Evolutionary conservation across 306 rosid species (phyloP).

Genomic region (Fragaria vesca): DNA sequence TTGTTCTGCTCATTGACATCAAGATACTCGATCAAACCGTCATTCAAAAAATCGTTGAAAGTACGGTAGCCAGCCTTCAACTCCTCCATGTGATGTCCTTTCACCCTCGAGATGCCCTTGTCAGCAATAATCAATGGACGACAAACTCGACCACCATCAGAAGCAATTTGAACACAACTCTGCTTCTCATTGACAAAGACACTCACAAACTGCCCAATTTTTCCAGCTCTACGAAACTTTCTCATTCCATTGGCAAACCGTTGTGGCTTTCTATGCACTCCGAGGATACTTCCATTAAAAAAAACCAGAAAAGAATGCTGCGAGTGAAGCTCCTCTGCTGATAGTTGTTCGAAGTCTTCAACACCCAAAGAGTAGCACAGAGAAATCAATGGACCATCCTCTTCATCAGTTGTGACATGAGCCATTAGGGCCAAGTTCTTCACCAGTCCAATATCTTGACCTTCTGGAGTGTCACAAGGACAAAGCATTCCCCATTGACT

Average conservation of each 20-base stretch:
- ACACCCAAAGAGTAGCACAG: slow-evolving; percentile 70
- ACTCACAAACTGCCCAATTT: slow-evolving; percentile 83
- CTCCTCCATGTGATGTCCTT: slow-evolving; percentile 90
- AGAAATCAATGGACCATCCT: slow-evolving; percentile 69
- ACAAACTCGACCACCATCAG: slow-evolving; percentile 97
- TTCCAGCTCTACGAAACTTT: slow-evolving; percentile 74
- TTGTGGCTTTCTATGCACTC: slow-evolving; percentile 86
- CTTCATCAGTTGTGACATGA: slow-evolving; percentile 94
- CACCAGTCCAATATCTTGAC: slow-evolving; percentile 85
- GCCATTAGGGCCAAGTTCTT: slow-evolving; percentile 92
- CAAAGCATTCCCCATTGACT: slow-evolving; percentile 99
- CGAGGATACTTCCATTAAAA: slow-evolving; percentile 79
- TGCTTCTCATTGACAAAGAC: slow-evolving; percentile 74
- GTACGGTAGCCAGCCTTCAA: slow-evolving; percentile 80
- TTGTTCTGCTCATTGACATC: slow-evolving; percentile 97
- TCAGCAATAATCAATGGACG: slow-evolving; percentile 94
- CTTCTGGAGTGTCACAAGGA: slow-evolving; percentile 98
- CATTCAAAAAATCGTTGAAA: slow-evolving; percentile 73
- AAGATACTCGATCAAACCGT: slow-evolving; percentile 88
- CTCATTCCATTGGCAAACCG: slow-evolving; percentile 65
- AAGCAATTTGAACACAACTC: slow-evolving; percentile 82
- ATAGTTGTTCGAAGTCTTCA: slow-evolving; percentile 69
- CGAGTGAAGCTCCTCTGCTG: slow-evolving; percentile 88
- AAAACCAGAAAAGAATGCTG: slow-evolving; percentile 85
- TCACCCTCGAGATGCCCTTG: slow-evolving; percentile 78